Base-by-base conservation (phyloP, 257 asterid genomes). In the Gentiana straminea region DNA sequence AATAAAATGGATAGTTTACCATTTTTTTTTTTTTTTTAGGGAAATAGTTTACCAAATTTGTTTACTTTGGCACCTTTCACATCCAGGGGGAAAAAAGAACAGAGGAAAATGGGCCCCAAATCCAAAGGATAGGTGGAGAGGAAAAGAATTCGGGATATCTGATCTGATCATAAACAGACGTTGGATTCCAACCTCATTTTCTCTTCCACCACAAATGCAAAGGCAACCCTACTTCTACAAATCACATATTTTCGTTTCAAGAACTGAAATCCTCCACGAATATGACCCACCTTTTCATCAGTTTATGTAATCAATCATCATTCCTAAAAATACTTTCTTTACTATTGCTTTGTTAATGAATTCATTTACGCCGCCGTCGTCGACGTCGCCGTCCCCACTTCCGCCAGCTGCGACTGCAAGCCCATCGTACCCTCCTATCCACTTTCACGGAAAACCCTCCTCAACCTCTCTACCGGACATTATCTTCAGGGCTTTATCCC, bases 401-500 rank as follows among this genome's bases (percentile, higher is more conserved):
- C 83, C n/a, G 68, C 74, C 32, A 75, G 79, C 5, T 69, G 78
- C 8, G 13, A 47, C 9, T 70, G 71, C 5, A 41, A 45, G 13
- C 60, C 70, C 82, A 41, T 41, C 46, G 58, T 63, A 65, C 62
- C 62, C 51, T 36, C 9, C 46, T 65, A 61, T 68, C 34, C 82
- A 65, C 70, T 73, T 53, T 70, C 78, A 72, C n/a, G 80, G 63
- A 35, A 82, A 70, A 41, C 46, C 46, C 9, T 72, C 84, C 60
- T 12, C 46, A 8, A 57, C 86, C 1, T 69, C 90, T 44, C 65
- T 90, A 44, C 77, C 96, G 2, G 96, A 86, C 79, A 78, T 79
- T 58, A 65, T 90, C 77, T 72, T 82, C 81, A 72, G 94, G 4
- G 95, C 92, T 44, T 76, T 86, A 62, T 86, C 96, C 43, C 68